Evolutionary conservation across 345 rosid genomes (phyloP).

Genomic region (Turritis glabra): DNA sequence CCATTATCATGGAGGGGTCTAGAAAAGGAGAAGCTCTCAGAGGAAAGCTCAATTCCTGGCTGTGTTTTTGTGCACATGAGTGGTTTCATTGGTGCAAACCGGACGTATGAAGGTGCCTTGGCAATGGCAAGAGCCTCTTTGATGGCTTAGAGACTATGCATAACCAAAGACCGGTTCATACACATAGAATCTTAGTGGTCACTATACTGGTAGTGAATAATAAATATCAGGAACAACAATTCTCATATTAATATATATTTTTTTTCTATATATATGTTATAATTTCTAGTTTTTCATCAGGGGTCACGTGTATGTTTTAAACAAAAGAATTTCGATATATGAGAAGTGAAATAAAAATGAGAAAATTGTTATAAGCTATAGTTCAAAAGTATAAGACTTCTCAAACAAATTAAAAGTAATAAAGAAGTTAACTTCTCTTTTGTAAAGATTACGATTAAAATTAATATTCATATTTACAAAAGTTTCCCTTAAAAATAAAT

Average conservation of each 20-base stretch:
- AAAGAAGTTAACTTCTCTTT: not conserved
- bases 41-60: constrained; percentile 57
- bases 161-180: not conserved
- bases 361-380: not conserved
- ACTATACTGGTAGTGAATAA: too few relatives aligned
- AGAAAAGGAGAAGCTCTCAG: constrained; percentile 64
- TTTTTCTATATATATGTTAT: too few relatives aligned
- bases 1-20: constrained; percentile 80
- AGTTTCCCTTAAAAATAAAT: not conserved
- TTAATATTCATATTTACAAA: too few relatives aligned
- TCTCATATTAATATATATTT: too few relatives aligned
- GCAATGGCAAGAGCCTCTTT: constrained; percentile 65
- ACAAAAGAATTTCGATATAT: too few relatives aligned
- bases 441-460: not conserved
- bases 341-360: too few relatives aligned
- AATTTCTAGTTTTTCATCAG: too few relatives aligned
- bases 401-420: not conserved
- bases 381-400: not conserved
- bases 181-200: too few relatives aligned
- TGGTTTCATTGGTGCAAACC: constrained; percentile 80
- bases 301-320: too few relatives aligned
- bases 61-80: constrained; percentile 85
- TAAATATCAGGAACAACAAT: not conserved
- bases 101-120: constrained; percentile 65
- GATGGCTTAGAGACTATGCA: constrained; percentile 9